Conservation (phyloP, 495 filamentous ascomycete genomes). For the Penicillium lividum region DNA sequence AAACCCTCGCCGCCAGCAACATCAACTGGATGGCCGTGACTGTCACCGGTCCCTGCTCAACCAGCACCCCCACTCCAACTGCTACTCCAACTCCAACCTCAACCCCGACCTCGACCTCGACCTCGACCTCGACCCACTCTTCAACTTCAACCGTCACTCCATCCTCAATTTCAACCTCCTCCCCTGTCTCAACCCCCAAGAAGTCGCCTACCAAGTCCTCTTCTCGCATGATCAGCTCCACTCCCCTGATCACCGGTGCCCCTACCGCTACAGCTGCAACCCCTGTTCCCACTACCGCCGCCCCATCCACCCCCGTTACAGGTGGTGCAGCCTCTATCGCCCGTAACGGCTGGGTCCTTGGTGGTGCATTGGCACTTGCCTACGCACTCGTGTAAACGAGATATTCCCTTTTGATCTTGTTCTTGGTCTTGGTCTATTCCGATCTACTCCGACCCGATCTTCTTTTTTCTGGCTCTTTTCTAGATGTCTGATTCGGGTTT, state of each 20-base stretch:
- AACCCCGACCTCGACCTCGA: slow-evolving; percentile 18
- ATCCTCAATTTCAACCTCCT: slow-evolving; percentile 11
- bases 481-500: background rate
- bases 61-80: slow-evolving; percentile 25
- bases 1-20: slow-evolving; percentile 21
- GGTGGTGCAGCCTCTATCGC: slow-evolving; percentile 23
- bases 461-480: background rate
- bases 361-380: slow-evolving; percentile 33
- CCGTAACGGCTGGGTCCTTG: slow-evolving; percentile 30
- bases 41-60: slow-evolving; percentile 16
- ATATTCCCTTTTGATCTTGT: background rate
- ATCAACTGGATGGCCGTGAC: slow-evolving; percentile 35
- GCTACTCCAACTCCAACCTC: slow-evolving; percentile 20
- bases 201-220: slow-evolving; percentile 19
- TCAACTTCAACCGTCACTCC: slow-evolving; percentile 6
- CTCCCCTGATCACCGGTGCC: slow-evolving; percentile 17
- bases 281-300: slow-evolving; percentile 2
- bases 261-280: slow-evolving; percentile 12
- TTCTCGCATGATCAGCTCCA: slow-evolving; percentile 19
- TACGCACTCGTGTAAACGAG: slow-evolving; percentile 30
- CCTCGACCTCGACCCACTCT: slow-evolving; percentile 6
- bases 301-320: slow-evolving; percentile 11
- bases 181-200: slow-evolving; percentile 18
- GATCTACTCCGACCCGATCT: too few relatives aligned
- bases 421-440: background rate